Evolutionary conservation across 176 grass and related monocot genomes (phyloP), one percentile per base, ranked within the genome.

Genomic region (Guadua angustifolia): DNA sequence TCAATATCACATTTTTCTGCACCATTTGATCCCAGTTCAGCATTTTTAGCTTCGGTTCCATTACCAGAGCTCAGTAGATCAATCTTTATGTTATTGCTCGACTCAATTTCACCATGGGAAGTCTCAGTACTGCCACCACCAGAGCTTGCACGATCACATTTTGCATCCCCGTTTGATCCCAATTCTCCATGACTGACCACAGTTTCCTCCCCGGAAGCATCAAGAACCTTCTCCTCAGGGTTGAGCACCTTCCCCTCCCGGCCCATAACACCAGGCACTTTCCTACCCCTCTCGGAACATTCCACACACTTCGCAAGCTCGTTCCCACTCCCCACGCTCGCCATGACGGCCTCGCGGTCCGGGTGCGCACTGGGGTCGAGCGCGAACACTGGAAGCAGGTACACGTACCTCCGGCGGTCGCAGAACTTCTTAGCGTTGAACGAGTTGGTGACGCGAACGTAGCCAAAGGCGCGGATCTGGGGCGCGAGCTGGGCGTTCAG

Each of bases 351-450:
- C 85, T 98, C 93, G 67, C 95, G 91, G 50, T 93, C 89, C 2
- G 91, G 95, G 72, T 98, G 95, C 0, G 73, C 88, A 62, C 82
- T 90, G 18, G 95, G 89, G 57, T 98, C 89, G 46, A 98, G 93
- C 53, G 91, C 91, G 78, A 95, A 88, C 35, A 93, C 87, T 3
- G 93, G 95, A 46, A 98, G 93, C 78, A 98, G 87, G 74, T 95
- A 98, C 39, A 98, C 79, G 50, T 95, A 98, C 82, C 88, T 85
- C 83, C 88, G 78, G 64, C 88, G 83, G 83, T 98, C 93, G 78
- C 93, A 98, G 86, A 98, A 94, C 58, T 98, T 95, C 89, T 98
- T 98, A 18, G 93, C 89, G 61, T 42, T 92, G 89, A 95, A 98
- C 10, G 91, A 91, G 64, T 95, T 93, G 24, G 95, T 98, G 25